Evolutionary conservation across 1,284 basidiomycete species (phyloP), one percentile per base, ranked within the genome.

Genomic region (Ustilago xerochloae): DNA sequence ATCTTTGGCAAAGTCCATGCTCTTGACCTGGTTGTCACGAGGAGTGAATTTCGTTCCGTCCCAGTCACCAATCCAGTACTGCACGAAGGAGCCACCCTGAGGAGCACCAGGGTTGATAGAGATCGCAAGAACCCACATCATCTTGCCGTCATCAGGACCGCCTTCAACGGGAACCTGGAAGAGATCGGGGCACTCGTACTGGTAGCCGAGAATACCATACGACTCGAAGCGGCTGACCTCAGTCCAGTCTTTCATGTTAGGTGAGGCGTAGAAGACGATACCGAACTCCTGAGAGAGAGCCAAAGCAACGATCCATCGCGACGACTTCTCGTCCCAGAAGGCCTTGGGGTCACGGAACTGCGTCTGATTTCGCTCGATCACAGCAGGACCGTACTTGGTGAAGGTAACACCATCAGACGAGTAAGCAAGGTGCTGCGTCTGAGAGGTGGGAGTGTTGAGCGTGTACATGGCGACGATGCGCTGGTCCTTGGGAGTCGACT

Each of bases 261-360:
- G 53, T 4, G 82, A 84, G 10, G 84, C 84, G 81, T 85, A 86
- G 51, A 86, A 84, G 30, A 82, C 83, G 52, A 87, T 79, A 12
- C 68, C 75, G 51, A 81, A 84, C 28, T 85, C 83, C 41, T 82
- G 76, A 4, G 86, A 64, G 32, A 78, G 82, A 3, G 86, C 81
- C 35, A 86, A 67, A 38, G 84, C 83, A 82, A 86, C 85, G 49
- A 86, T 84, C 86, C 86, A 87, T 16, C 78, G 78, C 36, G 80
- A 77, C 28, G 77, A 51, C 20, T 55, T 58, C 4, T 62, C 74
- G 56, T 86, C 80, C 81, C 85, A 83, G 47, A 86, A 82, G 20
- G 86, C 86, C 67, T 86, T 86, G 20, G 86, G 86, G 63, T 87
- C 86, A 38, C 86, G 77, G 80, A 86, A 86, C 58, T 86, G 84